Base-by-base conservation (phyloP, 2,329 filamentous ascomycete species). In the Herpotrichia juniperi region DNA sequence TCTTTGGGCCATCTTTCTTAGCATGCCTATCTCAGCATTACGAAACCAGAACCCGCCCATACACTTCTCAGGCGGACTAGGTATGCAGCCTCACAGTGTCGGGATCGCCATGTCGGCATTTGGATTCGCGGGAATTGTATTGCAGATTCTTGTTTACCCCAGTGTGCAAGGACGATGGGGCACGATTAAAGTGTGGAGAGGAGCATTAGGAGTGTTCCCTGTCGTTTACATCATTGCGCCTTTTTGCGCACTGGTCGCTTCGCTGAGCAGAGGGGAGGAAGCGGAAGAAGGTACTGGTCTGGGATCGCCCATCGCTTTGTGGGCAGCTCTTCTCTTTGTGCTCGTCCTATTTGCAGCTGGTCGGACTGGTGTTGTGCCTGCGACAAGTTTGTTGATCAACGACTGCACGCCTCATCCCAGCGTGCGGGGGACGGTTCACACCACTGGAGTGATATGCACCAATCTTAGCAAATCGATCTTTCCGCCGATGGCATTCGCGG, bases 1-100 rank as follows among this genome's bases (percentile, higher is more conserved):
- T 34, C 63, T 78, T 31, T 77, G 74, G 72, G 76, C 77, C 52
- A 67, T 77, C 45, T 77, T 76, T 56, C 68, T 78, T 37, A 75
- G 69, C 21, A 71, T 72, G 3, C 71, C 73, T 5, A 73, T 66
- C 51, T 53, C 61, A 40, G 51, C 64, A 1, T 26, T 55, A 32
- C 42, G 58, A 44, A 53, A 58, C 8, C 16, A 42, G 2, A 54
- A 60, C 19, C 59, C 58, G 0, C 74, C 75, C 0, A 67, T 78
- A 58, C 62, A 59, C 44, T 78, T 77, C 62, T 76, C 74, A 14
- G 75, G 75, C 40, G 75, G 75, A 19, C 66, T 78, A 11, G 74
- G 71, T 1, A 64, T 77, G 3, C 69, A 72, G 1, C 74, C 75
- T 0, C 64, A 73, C 2, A 57, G 63, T 19, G 77, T 78, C 39